Conservation (phyloP, 768 basidiomycete genomes). For the Daedaleopsis sinensis region DNA sequence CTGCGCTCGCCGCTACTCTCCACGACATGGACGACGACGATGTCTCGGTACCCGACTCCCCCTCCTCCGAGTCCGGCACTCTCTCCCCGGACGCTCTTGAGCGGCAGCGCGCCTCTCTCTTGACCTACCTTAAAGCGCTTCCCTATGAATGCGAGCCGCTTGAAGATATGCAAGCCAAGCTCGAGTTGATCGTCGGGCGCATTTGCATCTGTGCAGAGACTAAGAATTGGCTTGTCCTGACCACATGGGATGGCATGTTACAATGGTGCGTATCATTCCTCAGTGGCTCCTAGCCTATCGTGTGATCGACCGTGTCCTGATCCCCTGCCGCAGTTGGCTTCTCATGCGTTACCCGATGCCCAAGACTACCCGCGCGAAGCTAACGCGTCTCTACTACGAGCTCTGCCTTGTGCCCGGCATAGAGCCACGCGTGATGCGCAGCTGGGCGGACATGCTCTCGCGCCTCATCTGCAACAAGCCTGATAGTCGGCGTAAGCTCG, state of each 20-base stretch:
- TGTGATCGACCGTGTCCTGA: neutral
- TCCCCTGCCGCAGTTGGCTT: constrained; percentile 59
- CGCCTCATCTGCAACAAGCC: constrained; percentile 70
- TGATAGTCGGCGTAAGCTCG: constrained; percentile 66
- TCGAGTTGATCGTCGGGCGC: constrained; percentile 70
- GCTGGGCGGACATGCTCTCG: constrained; percentile 80
- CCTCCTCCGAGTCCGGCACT: constrained; percentile 35
- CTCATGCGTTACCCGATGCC: constrained; percentile 79
- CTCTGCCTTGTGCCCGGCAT: constrained; percentile 76
- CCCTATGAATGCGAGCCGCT: constrained; percentile 76
- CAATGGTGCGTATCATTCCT: constrained; percentile 58
- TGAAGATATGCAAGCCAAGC: constrained; percentile 69
- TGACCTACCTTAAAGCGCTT: constrained; percentile 65
- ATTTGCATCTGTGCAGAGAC: constrained; percentile 72
- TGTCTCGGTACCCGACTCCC: constrained; percentile 48
- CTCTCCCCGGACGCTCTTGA: constrained; percentile 45
- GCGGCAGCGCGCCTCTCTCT: constrained; percentile 61
- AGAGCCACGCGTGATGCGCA: constrained; percentile 68
- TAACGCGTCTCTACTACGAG: constrained; percentile 79
- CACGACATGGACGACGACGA: constrained; percentile 62
- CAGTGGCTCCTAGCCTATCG: neutral
- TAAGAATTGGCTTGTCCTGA: constrained; percentile 73
- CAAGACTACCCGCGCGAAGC: constrained; percentile 67
- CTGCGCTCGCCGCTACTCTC: constrained; percentile 2
- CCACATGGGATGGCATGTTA: constrained; percentile 79